Conservation (phyloP, 148 eudicot genomes). For the Rhododendron henanense region DNA sequence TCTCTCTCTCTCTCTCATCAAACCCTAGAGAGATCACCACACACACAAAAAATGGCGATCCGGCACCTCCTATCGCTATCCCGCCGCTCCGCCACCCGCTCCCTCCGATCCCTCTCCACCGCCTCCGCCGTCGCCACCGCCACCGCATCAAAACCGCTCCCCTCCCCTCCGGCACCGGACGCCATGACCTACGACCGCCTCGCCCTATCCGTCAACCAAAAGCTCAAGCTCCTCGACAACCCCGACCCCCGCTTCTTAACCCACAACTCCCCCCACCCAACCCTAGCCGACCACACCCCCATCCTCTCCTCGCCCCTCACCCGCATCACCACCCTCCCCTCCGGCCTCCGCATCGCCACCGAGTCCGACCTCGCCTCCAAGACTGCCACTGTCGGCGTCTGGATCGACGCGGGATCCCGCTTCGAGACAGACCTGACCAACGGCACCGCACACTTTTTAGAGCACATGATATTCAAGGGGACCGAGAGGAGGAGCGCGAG, state of each 20-base stretch:
- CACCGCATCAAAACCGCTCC: conserved; percentile 20
- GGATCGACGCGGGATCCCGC: conserved; percentile 81
- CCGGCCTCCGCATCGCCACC: conserved; percentile 74
- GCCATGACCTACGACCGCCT: conserved; percentile 74
- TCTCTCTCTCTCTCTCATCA: not conserved
- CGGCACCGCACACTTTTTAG: conserved; percentile 76
- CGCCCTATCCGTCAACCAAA: conserved; percentile 54
- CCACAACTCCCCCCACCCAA: conserved; percentile 68
- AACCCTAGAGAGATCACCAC: not conserved
- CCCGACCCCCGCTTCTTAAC: conserved; percentile 60
- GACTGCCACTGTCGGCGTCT: conserved; percentile 87
- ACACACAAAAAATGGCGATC: conserved; percentile 35
- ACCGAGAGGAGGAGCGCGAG: conserved; percentile 49
- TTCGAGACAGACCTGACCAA: conserved; percentile 64
- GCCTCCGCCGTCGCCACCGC: conserved; percentile 30
- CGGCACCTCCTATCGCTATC: conserved; percentile 50
- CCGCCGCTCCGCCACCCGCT: conserved; percentile 27
- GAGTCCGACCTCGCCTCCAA: conserved; percentile 45
- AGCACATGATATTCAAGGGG: conserved; percentile 84
- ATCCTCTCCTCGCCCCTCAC: conserved; percentile 57
- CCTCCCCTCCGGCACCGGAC: conserved; percentile 46
- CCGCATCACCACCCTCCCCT: conserved; percentile 57
- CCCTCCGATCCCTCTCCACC: conserved; percentile 22
- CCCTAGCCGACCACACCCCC: conserved; percentile 43
- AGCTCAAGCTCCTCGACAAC: conserved; percentile 40